These are phyloP conservation scores for Thermochaetoides thermophila DNA, from an alignment of 495 filamentous ascomycete genomes.

Conservation along the genomic window DNA sequence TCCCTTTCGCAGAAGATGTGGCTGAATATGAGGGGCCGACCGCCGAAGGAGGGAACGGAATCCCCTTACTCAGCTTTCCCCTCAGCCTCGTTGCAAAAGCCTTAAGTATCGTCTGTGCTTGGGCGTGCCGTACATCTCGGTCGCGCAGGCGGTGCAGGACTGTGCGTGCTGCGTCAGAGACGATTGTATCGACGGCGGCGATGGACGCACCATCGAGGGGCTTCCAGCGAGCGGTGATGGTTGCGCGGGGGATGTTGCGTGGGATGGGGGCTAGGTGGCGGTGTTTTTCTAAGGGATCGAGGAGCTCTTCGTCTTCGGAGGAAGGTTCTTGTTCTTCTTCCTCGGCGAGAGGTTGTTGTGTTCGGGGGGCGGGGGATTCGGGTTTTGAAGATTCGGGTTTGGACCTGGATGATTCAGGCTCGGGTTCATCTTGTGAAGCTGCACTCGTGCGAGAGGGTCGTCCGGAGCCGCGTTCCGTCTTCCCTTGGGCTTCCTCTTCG, in stretches of 20 bases:
- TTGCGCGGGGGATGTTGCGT: slow-evolving; percentile 24
- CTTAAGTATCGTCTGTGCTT: slow-evolving; percentile 22
- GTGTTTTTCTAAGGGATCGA: too few relatives aligned
- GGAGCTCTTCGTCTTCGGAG: too few relatives aligned
- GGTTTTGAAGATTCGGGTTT: too few relatives aligned
- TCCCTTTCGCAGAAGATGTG: background rate
- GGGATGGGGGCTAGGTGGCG: slow-evolving; percentile 25
- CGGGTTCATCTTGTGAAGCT: slow-evolving; percentile 1
- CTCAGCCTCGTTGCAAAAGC: slow-evolving; percentile 21
- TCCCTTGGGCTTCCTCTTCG: background rate
- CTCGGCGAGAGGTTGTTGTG: too few relatives aligned
- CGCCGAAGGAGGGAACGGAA: slow-evolving; percentile 33
- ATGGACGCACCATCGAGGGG: slow-evolving; percentile 25
- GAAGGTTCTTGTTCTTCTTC: too few relatives aligned
- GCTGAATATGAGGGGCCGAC: slow-evolving; percentile 3
- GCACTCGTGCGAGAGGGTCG: background rate
- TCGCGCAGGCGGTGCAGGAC: slow-evolving; percentile 25
- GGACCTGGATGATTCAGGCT: background rate
- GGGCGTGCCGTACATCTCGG: slow-evolving; percentile 20
- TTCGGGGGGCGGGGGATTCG: too few relatives aligned
- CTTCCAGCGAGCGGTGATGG: slow-evolving; percentile 32
- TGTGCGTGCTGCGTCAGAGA: slow-evolving; percentile 23
- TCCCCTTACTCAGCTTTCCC: slow-evolving; percentile 21
- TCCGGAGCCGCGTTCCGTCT: slow-evolving; percentile 6
- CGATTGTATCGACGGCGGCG: slow-evolving; percentile 20